Evolutionary conservation across 2,329 filamentous ascomycete species (phyloP).

Genomic region (Alternaria brassicae): DNA sequence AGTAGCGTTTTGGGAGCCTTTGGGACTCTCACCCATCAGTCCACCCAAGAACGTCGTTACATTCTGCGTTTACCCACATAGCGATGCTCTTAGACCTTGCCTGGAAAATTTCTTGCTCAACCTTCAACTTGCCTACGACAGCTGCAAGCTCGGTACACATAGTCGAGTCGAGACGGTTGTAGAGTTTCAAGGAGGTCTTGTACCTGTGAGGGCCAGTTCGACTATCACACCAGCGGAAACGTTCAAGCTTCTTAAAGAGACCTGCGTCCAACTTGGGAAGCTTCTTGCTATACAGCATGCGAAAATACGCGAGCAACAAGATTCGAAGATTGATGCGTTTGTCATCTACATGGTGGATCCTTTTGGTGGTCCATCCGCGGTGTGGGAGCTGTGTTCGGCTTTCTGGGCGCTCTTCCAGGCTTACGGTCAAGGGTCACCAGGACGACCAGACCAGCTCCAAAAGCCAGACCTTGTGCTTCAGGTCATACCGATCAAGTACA

Average conservation of each 20-base stretch:
- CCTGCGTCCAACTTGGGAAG: constrained; percentile 53
- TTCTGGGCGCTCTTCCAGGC: constrained; percentile 76
- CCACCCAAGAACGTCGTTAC: constrained; percentile 74
- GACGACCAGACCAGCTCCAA: constrained; percentile 38
- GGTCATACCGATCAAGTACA: constrained; percentile 71
- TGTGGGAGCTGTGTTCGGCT: constrained; percentile 73
- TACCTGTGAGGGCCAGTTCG: constrained; percentile 36
- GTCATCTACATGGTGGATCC: constrained; percentile 81
- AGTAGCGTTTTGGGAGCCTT: constrained; percentile 79
- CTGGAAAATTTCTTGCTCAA: constrained; percentile 71
- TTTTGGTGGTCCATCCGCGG: constrained; percentile 64
- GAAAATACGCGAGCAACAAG: constrained; percentile 44
- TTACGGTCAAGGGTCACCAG: constrained; percentile 62
- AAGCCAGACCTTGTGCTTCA: constrained; percentile 75
- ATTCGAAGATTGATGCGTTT: constrained; percentile 63
- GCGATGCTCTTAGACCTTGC: constrained; percentile 67
- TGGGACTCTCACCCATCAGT: constrained; percentile 75
- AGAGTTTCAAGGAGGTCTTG: constrained; percentile 45
- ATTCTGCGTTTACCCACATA: constrained; percentile 73
- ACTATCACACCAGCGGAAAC: constrained; percentile 30
- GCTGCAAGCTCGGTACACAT: constrained; percentile 74
- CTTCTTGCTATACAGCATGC: constrained; percentile 44
- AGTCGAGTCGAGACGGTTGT: constrained; percentile 51
- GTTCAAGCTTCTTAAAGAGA: constrained; percentile 43
- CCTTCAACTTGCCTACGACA: constrained; percentile 75